Percentiles rank a stretch among this genome's conserved stretches.
These are phyloP conservation scores for Strombidium stylifer DNA, from an alignment of 73 alveolate species.

Conservation along the genomic window DNA sequence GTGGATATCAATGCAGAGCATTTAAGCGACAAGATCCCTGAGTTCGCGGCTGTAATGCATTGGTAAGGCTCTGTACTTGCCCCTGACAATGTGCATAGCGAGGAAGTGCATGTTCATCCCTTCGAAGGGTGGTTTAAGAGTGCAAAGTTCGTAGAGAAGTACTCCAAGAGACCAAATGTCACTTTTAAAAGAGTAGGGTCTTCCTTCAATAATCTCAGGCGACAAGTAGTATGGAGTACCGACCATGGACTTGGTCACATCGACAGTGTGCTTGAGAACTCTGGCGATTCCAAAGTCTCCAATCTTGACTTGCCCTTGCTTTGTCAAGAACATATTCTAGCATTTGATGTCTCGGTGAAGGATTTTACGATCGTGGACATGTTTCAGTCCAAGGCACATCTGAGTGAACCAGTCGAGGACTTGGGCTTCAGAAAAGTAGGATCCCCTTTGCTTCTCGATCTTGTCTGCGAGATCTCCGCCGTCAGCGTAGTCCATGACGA, in stretches of 20 bases:
- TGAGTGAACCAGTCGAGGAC: conserved; percentile 88
- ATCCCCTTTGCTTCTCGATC: conserved; percentile 46
- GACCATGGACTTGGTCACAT: conserved; percentile 83
- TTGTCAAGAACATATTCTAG: conserved; percentile 78
- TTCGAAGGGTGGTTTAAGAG: conserved; percentile 92
- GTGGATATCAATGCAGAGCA: conserved; percentile 72
- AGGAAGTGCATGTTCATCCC: conserved; percentile 74
- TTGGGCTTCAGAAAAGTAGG: conserved; percentile 77
- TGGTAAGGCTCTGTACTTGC: conserved; percentile 72
- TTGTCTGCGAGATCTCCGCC: conserved; percentile 68
- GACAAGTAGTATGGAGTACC: conserved; percentile 95
- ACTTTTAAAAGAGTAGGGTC: conserved; percentile 80
- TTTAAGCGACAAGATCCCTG: conserved; percentile 56
- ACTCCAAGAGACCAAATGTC: conserved; percentile 94
- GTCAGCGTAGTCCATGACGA: conserved; percentile 75
- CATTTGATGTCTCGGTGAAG: conserved; percentile 90
- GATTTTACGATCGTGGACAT: conserved; percentile 93
- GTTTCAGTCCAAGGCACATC: conserved; percentile 93
- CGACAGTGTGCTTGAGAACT: conserved; percentile 77
- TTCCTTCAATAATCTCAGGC: conserved; percentile 92
- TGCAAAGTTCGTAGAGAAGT: conserved; percentile 82
- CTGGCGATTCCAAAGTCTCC: conserved; percentile 97
- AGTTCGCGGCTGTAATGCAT: conserved; percentile 63
- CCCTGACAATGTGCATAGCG: conserved; percentile 74
- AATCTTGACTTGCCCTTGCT: conserved; percentile 77